Conservation (phyloP, 768 basidiomycete species). For the Tremella fuciformis region DNA sequence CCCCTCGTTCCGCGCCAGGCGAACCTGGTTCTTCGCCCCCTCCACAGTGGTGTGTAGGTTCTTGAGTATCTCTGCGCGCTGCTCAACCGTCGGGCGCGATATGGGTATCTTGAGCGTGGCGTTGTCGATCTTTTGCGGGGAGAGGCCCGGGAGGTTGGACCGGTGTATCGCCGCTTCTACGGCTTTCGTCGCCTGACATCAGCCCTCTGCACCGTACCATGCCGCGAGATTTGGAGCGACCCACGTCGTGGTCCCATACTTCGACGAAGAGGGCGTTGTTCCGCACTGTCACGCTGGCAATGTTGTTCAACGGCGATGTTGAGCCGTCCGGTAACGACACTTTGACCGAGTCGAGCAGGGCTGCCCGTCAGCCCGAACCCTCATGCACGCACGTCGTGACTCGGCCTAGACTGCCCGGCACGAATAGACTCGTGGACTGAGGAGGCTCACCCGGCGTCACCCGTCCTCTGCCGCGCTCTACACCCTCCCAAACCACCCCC, state of each 20-base stretch:
- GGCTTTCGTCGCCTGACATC: constrained; percentile 40
- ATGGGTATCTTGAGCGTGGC: constrained; percentile 48
- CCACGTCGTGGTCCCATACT: constrained; percentile 49
- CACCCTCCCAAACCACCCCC: constrained; percentile 51
- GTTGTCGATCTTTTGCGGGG: constrained; percentile 42
- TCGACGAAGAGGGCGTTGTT: constrained; percentile 45
- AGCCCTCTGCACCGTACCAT: too few relatives aligned
- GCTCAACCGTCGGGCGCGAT: constrained; percentile 39
- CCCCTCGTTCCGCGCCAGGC: constrained; percentile 45
- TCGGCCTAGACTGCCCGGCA: too few relatives aligned
- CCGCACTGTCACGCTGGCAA: constrained; percentile 48
- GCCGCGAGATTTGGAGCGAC: too few relatives aligned
- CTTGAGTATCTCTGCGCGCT: constrained; percentile 38
- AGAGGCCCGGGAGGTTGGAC: constrained; percentile 51
- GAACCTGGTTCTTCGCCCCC: constrained; percentile 47
- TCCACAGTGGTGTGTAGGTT: constrained; percentile 35
- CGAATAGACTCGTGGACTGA: too few relatives aligned
- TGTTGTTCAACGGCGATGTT: constrained; percentile 32
- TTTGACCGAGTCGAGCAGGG: constrained; percentile 48
- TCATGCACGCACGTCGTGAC: too few relatives aligned
- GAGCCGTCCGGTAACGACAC: constrained; percentile 32
- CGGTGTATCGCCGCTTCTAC: constrained; percentile 50
- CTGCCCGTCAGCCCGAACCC: constrained; percentile 18
- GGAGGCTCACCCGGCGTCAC: constrained; percentile 44
- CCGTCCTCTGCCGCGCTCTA: constrained; percentile 46